phyloP scores from a whole-genome alignment of 2,329 filamentous ascomycete species.

The Cladophialophora exuberans region DNA sequence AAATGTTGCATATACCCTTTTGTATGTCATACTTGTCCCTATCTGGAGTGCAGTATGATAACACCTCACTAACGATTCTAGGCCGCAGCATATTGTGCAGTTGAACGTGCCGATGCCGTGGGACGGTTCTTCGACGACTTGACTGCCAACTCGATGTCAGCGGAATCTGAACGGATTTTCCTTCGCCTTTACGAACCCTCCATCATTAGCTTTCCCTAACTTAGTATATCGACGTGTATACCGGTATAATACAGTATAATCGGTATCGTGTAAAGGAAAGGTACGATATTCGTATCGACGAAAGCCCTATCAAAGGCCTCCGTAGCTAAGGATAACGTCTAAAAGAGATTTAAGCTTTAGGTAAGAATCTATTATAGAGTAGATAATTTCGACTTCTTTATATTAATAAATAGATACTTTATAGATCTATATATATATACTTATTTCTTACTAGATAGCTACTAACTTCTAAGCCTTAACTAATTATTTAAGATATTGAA shows the following conservation, averaged over 20 bases:
- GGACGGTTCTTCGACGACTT: slow-evolving; percentile 20
- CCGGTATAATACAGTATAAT: slow-evolving; percentile 22
- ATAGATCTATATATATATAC: not conserved
- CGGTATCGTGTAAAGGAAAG: slow-evolving; percentile 16
- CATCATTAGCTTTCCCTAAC: slow-evolving; percentile 15
- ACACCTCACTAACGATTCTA: not conserved
- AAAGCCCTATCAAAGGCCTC: slow-evolving; percentile 1
- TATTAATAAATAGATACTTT: not conserved
- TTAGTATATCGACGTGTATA: slow-evolving; percentile 19
- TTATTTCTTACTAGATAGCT: too few relatives aligned
- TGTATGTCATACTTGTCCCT: not conserved
- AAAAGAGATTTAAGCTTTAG: slow-evolving; percentile 8
- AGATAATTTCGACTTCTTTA: slow-evolving; percentile 4
- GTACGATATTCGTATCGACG: slow-evolving; percentile 1
- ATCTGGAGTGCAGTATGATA: not conserved
- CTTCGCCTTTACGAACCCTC: slow-evolving; percentile 12
- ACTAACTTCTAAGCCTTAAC: too few relatives aligned
- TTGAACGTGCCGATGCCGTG: slow-evolving; percentile 18
- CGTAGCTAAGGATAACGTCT: slow-evolving; percentile 9
- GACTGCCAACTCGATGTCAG: not conserved
- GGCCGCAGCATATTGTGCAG: slow-evolving; percentile 19
- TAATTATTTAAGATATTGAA: too few relatives aligned
- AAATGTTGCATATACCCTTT: slow-evolving; percentile 12
- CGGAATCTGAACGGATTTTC: slow-evolving; percentile 12
- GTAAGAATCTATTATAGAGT: slow-evolving; percentile 5